Conservation (phyloP, 2,329 filamentous ascomycete species). For the Colletotrichum navitas region DNA sequence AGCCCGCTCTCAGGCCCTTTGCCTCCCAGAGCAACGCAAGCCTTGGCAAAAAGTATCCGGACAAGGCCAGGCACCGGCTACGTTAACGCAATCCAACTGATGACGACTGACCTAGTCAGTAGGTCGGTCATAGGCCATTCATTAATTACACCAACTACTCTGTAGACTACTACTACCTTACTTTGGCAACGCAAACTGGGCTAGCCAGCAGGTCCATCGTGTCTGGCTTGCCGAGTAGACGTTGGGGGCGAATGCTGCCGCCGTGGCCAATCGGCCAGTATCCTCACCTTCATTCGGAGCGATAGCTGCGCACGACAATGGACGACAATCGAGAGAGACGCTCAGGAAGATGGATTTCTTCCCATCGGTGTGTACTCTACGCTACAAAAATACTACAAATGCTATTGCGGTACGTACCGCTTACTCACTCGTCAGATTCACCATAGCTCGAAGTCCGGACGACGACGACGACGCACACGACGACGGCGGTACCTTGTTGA, state of each 20-base stretch:
- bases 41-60: slow-evolving; percentile 18
- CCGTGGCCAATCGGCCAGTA: background rate
- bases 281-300: background rate
- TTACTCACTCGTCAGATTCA: background rate
- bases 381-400: no score
- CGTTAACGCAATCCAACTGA: slow-evolving; percentile 30
- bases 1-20: background rate
- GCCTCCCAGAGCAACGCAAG: slow-evolving; percentile 29
- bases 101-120: slow-evolving; percentile 21
- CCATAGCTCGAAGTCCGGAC: background rate
- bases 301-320: background rate
- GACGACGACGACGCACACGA: background rate
- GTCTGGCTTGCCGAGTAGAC: no score
- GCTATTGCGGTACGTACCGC: background rate
- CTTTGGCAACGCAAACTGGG: no score
- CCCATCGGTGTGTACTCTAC: no score
- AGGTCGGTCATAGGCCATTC: no score
- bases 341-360: background rate
- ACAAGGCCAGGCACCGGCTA: slow-evolving; percentile 24
- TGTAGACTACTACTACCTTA: no score
- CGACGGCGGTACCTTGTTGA: no score
- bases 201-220: background rate
- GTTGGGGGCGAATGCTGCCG: background rate
- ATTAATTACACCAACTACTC: no score
- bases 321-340: background rate